Evolutionary conservation across 768 basidiomycete species (phyloP).

Genomic region (Brasilioporus rufonigricans): DNA sequence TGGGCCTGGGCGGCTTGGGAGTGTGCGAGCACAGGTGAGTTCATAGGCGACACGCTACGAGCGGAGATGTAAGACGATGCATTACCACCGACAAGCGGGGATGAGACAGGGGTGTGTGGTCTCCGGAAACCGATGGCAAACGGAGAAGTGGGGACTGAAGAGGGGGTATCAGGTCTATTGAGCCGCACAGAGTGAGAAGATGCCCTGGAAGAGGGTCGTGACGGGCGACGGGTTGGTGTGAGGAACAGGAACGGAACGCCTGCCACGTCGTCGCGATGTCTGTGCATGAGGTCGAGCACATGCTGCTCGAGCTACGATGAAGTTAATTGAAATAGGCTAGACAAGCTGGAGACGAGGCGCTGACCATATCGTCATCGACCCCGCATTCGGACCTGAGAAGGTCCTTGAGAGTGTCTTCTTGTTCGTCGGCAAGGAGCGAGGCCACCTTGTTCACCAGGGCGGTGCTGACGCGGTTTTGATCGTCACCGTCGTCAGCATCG

Average conservation of each 20-base stretch:
- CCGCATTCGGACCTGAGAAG: slow-evolving; percentile 69
- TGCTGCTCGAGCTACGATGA: slow-evolving; percentile 72
- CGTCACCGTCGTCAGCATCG: slow-evolving; percentile 58
- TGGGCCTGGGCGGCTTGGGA: slow-evolving; percentile 53
- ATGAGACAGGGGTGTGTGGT: slow-evolving; percentile 77
- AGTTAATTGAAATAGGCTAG: slow-evolving; percentile 16
- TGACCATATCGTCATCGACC: slow-evolving; percentile 66
- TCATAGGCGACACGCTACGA: slow-evolving; percentile 53
- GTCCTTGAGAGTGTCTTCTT: slow-evolving; percentile 81
- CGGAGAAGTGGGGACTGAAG: slow-evolving; percentile 73
- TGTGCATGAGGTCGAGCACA: slow-evolving; percentile 94
- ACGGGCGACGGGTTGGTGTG: slow-evolving; percentile 76
- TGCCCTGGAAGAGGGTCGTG: slow-evolving; percentile 78
- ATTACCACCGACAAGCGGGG: slow-evolving; percentile 65
- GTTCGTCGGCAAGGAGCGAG: slow-evolving; percentile 70
- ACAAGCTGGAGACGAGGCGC: slow-evolving; percentile 25
- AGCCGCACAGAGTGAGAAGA: slow-evolving; percentile 67
- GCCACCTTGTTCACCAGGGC: slow-evolving; percentile 71
- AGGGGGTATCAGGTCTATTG: slow-evolving; percentile 75
- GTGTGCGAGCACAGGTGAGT: slow-evolving; percentile 64
- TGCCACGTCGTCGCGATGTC: slow-evolving; percentile 81
- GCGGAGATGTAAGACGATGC: slow-evolving; percentile 56
- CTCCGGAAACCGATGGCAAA: slow-evolving; percentile 70
- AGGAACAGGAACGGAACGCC: slow-evolving; percentile 82
- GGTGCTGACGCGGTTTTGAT: slow-evolving; percentile 53